These are phyloP conservation scores for Salvia rosmarinus DNA, from an alignment of 257 asterid species.

Conservation along the genomic window DNA sequence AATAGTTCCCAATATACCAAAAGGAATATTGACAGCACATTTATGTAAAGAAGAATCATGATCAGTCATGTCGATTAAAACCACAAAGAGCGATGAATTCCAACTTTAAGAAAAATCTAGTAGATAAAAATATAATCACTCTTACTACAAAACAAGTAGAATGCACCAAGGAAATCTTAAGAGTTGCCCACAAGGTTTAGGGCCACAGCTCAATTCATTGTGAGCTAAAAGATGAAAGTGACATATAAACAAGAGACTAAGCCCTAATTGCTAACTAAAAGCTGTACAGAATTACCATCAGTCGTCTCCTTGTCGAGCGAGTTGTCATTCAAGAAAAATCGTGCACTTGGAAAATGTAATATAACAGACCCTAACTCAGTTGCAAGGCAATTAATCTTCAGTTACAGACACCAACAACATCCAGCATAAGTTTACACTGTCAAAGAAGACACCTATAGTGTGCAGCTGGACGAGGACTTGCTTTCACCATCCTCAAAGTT, in stretches of 20 bases:
- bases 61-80: no score
- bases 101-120: not conserved
- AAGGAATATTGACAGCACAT: no score
- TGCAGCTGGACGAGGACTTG: constrained; percentile 2
- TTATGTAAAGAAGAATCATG: no score
- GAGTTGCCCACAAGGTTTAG: not conserved
- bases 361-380: constrained; percentile 22
- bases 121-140: not conserved
- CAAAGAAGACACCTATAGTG: constrained; percentile 16
- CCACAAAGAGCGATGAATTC: no score
- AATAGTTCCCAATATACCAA: no score
- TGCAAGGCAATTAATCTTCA: constrained; percentile 22
- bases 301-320: not conserved
- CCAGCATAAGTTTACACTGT: constrained; percentile 22
- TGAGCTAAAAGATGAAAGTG: not conserved
- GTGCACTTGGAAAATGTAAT: constrained; percentile 1
- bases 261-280: constrained; percentile 18
- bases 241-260: constrained; percentile 3
- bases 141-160: not conserved
- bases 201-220: not conserved
- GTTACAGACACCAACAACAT: constrained; percentile 8
- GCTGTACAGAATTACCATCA: constrained; percentile 25
- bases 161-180: not conserved
- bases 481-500: constrained; percentile 2
- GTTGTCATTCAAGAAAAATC: not conserved